A percentile compares a stretch with the other conserved stretches of the same genome.
phyloP scores from a whole-genome alignment of 768 basidiomycete species.

The Rhodotorula paludigena region DNA sequence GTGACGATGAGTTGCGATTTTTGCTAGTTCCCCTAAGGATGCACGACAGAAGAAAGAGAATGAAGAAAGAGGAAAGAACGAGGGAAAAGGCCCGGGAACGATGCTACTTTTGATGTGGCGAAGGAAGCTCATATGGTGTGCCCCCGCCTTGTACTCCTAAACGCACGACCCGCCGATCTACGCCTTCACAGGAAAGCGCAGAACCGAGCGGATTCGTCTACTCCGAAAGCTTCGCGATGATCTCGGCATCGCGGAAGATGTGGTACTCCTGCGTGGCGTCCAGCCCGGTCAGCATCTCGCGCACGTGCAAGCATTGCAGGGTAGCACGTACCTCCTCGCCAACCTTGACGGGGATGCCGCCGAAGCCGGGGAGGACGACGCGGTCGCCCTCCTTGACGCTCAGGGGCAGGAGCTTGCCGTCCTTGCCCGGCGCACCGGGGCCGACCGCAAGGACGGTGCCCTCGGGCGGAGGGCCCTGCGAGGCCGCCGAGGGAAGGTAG shows the following conservation, averaged over 20 bases:
- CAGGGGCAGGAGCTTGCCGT: constrained; percentile 68
- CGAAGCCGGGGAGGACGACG: constrained; percentile 92
- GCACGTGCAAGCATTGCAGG: too few species aligned
- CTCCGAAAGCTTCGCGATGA: constrained; percentile 93
- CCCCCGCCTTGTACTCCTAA: too few species aligned
- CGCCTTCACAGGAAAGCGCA: too few species aligned
- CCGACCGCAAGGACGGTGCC: constrained; percentile 94
- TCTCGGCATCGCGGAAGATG: constrained; percentile 90
- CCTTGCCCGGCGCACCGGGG: constrained; percentile 86
- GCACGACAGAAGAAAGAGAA: too few species aligned
- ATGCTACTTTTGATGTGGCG: too few species aligned
- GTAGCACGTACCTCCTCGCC: constrained; percentile 76
- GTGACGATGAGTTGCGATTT: too few species aligned
- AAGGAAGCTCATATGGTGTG: too few species aligned
- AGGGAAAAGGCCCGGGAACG: too few species aligned
- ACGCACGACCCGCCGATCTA: too few species aligned
- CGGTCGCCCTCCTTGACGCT: constrained; percentile 82
- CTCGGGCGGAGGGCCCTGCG: constrained; percentile 81
- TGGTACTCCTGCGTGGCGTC: constrained; percentile 80
- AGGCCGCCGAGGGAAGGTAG: constrained; percentile 88
- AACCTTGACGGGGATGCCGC: constrained; percentile 90
- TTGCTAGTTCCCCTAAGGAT: too few species aligned
- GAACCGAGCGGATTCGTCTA: constrained; percentile 46
- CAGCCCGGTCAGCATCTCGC: not conserved
- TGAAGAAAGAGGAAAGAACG: too few species aligned